These are phyloP conservation scores for Brassica cretica DNA, from an alignment of 345 rosid species.

Conservation along the genomic window DNA sequence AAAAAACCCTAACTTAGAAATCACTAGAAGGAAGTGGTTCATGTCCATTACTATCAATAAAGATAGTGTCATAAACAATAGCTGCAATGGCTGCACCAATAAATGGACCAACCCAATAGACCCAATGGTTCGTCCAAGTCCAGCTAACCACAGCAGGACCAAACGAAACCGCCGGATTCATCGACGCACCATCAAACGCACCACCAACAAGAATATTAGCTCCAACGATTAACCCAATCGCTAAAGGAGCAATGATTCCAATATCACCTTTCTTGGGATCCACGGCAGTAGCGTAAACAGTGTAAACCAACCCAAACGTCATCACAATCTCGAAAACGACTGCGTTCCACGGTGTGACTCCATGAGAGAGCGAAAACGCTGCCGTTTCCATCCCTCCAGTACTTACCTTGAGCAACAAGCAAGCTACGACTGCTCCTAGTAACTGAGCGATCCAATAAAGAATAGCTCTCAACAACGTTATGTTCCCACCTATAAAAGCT, in stretches of 20 bases:
- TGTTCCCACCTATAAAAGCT: slow-evolving; percentile 74
- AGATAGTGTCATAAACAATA: slow-evolving; percentile 55
- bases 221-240: slow-evolving; percentile 86
- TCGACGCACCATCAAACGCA: slow-evolving; percentile 87
- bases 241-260: slow-evolving; percentile 83
- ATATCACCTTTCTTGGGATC: slow-evolving; percentile 88
- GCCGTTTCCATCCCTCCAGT: slow-evolving; percentile 70
- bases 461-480: slow-evolving; percentile 62
- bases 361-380: slow-evolving; percentile 68
- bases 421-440: slow-evolving; percentile 75
- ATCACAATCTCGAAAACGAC: slow-evolving; percentile 86
- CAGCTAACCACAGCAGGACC: slow-evolving; percentile 97
- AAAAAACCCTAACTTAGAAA: slow-evolving; percentile 35
- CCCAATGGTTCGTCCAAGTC: slow-evolving; percentile 94
- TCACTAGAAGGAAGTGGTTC: slow-evolving; percentile 72
- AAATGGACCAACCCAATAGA: slow-evolving; percentile 91
- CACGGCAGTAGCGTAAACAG: slow-evolving; percentile 82
- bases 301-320: slow-evolving; percentile 93
- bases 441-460: slow-evolving; percentile 83
- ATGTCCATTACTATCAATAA: slow-evolving; percentile 55
- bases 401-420: slow-evolving; percentile 72
- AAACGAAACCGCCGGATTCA: slow-evolving; percentile 94
- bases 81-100: slow-evolving; percentile 78
- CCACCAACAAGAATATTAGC: slow-evolving; percentile 94
- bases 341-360: slow-evolving; percentile 71